phyloP scores from a whole-genome alignment of 768 basidiomycete species.

The Calvatia gigantea region DNA sequence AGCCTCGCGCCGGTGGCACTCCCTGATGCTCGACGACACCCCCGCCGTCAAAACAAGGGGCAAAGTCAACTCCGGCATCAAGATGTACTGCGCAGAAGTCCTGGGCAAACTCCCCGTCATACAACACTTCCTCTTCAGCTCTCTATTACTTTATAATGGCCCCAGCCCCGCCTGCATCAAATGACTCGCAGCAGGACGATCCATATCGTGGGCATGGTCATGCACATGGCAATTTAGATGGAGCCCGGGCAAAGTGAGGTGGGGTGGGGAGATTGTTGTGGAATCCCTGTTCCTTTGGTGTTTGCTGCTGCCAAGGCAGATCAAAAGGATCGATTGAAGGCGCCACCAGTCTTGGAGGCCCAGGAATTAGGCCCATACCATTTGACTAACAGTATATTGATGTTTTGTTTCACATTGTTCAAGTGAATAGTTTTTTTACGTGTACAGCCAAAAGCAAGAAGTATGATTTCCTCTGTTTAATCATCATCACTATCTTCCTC shows the following conservation, averaged over 20 bases:
- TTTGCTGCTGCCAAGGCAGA: conserved; percentile 72
- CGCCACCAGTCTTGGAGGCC: conserved; percentile 47
- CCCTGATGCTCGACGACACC: conserved; percentile 98
- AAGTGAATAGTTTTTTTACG: too few species aligned
- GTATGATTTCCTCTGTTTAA: too few species aligned
- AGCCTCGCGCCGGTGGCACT: conserved; percentile 95
- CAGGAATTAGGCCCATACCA: conserved; percentile 72
- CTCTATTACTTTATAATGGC: conserved; percentile 67
- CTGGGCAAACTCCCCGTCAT: conserved; percentile 92
- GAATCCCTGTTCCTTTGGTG: conserved; percentile 79
- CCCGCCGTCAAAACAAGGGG: conserved; percentile 95
- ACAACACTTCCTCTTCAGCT: conserved; percentile 95
- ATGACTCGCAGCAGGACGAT: conserved; percentile 10
- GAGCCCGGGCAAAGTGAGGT: conserved; percentile 45
- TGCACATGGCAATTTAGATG: conserved; percentile 32
- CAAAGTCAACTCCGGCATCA: conserved; percentile 93
- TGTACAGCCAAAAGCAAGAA: too few species aligned
- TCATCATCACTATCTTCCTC: too few species aligned
- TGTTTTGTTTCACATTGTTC: too few species aligned
- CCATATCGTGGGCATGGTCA: conserved; percentile 51
- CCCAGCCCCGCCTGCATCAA: conserved; percentile 35
- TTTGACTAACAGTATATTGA: conserved; percentile 61
- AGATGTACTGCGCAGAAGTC: conserved; percentile 97
- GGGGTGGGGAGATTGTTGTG: conserved; percentile 91
- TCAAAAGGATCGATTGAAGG: conserved; percentile 36